phyloP scores from a whole-genome alignment of 768 basidiomycete genomes.

The Cyclocybe aegerita region DNA sequence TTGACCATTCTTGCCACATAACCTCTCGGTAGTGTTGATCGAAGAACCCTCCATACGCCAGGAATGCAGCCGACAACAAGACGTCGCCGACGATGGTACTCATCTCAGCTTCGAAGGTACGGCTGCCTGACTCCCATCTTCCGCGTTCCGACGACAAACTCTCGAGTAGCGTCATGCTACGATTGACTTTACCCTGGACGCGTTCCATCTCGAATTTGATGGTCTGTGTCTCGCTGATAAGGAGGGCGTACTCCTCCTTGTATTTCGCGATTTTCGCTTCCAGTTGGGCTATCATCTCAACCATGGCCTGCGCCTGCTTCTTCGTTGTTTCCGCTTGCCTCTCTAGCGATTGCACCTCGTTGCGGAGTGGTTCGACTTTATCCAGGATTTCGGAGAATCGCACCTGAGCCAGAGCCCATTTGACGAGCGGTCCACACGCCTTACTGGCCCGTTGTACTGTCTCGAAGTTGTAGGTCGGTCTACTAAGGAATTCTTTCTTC shows the following conservation, averaged over 20 bases:
- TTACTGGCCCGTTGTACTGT: constrained; percentile 92
- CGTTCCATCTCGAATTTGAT: constrained; percentile 98
- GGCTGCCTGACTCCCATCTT: constrained; percentile 94
- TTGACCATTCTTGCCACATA: constrained; percentile 96
- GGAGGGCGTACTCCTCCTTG: constrained; percentile 95
- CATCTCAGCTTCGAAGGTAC: constrained; percentile 97
- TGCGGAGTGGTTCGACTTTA: constrained; percentile 92
- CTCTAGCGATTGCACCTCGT: constrained; percentile 93
- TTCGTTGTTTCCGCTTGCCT: constrained; percentile 93
- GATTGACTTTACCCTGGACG: constrained; percentile 95
- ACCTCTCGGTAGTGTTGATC: constrained; percentile 97
- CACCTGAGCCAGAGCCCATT: constrained; percentile 98
- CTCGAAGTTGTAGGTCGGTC: constrained; percentile 92
- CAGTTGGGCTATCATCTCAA: constrained; percentile 89
- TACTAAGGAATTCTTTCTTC: constrained; percentile 90
- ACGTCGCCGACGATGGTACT: constrained; percentile 98
- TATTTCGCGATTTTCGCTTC: constrained; percentile 91
- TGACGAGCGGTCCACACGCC: constrained; percentile 97
- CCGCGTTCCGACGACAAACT: constrained; percentile 93
- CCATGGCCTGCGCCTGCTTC: constrained; percentile 86
- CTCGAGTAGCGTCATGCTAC: constrained; percentile 92
- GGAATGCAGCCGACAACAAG: constrained; percentile 90
- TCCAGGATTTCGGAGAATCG: constrained; percentile 96
- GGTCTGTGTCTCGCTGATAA: constrained; percentile 95
- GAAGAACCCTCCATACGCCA: constrained; percentile 97